Conservation (phyloP, 1,284 basidiomycete species). For the Tylopilus sp. region DNA sequence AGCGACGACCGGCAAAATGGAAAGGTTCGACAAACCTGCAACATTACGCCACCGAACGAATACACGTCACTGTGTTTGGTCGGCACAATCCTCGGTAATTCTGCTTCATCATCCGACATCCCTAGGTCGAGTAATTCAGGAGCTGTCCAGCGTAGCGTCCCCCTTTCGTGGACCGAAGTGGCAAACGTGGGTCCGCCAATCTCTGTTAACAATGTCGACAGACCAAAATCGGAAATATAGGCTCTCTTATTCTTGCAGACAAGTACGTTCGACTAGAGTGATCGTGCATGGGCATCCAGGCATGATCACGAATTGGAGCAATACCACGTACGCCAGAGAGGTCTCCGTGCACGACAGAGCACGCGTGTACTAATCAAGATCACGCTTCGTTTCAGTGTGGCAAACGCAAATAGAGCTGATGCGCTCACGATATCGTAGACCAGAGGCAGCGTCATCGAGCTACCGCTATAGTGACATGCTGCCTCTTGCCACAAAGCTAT, state of each 20-base stretch:
- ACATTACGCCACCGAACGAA: constrained; percentile 18
- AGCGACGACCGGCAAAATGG: background rate
- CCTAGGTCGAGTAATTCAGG: constrained; percentile 15
- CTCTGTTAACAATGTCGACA: constrained; percentile 20
- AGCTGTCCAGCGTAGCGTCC: constrained; percentile 19
- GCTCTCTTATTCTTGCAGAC: constrained; percentile 9
- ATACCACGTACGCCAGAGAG: constrained; percentile 23
- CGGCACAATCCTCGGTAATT: background rate
- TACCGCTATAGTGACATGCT: background rate
- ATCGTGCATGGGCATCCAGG: background rate
- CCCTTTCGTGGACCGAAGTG: constrained; percentile 11
- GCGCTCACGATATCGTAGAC: constrained; percentile 20
- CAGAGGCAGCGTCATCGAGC: constrained; percentile 19
- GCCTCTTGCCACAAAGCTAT: background rate
- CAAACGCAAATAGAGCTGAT: background rate
- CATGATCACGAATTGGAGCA: background rate
- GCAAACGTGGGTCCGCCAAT: constrained; percentile 12
- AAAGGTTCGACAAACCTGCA: constrained; percentile 13
- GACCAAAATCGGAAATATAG: constrained; percentile 18
- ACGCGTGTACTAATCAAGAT: constrained; percentile 20
- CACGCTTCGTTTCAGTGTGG: background rate
- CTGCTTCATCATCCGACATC: constrained; percentile 9
- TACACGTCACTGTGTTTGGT: constrained; percentile 13
- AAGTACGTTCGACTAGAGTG: constrained; percentile 19
- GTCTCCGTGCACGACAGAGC: constrained; percentile 25